These are phyloP conservation scores for Leccinum incarnatum DNA, from an alignment of 768 basidiomycete species.

Conservation along the genomic window DNA sequence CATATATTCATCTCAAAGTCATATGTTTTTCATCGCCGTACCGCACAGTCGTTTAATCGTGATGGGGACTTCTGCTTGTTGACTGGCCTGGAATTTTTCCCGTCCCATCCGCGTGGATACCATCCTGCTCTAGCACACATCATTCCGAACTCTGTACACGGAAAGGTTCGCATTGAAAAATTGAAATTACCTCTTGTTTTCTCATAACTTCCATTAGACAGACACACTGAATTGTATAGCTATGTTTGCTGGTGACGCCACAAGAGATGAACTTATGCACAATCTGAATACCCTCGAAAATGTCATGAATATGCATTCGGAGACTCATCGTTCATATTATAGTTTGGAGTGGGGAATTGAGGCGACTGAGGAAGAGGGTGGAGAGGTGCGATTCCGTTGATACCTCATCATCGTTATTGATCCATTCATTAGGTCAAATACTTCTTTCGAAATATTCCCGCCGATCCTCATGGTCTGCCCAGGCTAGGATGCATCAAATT, in stretches of 20 bases:
- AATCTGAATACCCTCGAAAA: not conserved
- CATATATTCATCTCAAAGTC: not conserved
- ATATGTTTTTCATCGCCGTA: not conserved
- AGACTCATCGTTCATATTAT: not conserved
- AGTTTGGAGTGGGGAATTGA: not conserved
- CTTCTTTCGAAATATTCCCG: not conserved
- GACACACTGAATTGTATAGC: not conserved
- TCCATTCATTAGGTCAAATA: not conserved
- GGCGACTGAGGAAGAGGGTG: not conserved
- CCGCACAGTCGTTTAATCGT: not conserved
- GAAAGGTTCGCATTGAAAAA: not conserved
- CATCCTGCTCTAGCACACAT: not conserved
- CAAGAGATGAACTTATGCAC: no score
- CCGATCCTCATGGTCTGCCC: not conserved
- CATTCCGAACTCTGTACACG: not conserved
- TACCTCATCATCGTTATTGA: not conserved
- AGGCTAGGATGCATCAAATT: no score
- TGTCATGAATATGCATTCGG: not conserved
- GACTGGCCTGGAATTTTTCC: not conserved
- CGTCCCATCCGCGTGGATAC: not conserved
- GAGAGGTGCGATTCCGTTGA: not conserved
- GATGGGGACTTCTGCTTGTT: not conserved
- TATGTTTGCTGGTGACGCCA: not conserved
- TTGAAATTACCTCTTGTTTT: not conserved
- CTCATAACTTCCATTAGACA: not conserved